phyloP scores from a whole-genome alignment of 2,329 filamentous ascomycete genomes.

The Bipolaris zeicola region DNA sequence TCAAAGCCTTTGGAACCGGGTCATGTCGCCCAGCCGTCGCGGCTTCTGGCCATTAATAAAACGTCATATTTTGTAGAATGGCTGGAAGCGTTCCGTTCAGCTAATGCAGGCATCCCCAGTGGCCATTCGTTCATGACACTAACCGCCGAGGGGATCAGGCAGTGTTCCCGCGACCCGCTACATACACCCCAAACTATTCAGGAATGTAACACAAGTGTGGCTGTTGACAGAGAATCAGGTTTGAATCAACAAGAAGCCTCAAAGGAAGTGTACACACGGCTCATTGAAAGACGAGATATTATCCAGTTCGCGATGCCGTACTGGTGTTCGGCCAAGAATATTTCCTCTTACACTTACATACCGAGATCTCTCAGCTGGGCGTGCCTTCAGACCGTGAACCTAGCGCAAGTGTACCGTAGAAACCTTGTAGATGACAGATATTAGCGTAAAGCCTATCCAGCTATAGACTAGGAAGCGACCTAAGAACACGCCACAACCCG shows the following conservation, averaged over 20 bases:
- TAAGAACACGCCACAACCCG: neutral
- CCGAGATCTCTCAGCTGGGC: neutral
- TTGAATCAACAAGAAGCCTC: neutral
- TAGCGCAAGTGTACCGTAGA: conserved; percentile 5
- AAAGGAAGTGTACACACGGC: neutral
- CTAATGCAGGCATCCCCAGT: neutral
- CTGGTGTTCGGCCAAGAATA: neutral
- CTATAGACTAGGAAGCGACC: neutral
- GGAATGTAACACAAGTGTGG: neutral
- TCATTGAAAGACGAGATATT: neutral
- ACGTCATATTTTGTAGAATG: conserved; percentile 10
- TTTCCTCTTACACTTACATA: neutral
- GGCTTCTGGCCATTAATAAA: conserved; percentile 6
- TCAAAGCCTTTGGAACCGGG: neutral
- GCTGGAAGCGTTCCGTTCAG: conserved; percentile 9
- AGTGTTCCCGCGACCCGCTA: conserved; percentile 6
- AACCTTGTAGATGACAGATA: neutral
- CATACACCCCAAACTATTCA: neutral
- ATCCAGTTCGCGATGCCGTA: neutral
- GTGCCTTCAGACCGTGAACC: neutral
- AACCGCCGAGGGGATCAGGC: conserved; percentile 2
- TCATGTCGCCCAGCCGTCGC: conserved; percentile 9
- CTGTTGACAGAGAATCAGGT: neutral
- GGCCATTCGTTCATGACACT: neutral
- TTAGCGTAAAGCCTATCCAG: neutral